These are phyloP conservation scores for Russula lepida DNA, from an alignment of 768 basidiomycete genomes.

Conservation along the genomic window DNA sequence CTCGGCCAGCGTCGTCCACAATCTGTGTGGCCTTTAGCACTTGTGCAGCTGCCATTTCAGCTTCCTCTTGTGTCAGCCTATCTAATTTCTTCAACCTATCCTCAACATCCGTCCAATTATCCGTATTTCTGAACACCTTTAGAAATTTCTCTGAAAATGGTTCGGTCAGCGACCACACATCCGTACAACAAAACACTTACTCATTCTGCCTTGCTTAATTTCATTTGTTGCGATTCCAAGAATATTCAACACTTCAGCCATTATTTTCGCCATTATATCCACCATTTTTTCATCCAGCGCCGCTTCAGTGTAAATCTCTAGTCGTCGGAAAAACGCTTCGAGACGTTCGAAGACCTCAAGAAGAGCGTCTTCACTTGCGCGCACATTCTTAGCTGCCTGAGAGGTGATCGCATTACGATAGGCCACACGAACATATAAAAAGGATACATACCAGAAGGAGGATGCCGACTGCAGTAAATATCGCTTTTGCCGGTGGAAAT, in stretches of 20 bases:
- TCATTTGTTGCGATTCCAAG: not conserved
- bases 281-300: not conserved
- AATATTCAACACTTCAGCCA: not conserved
- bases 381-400: not conserved
- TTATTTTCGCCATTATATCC: not conserved
- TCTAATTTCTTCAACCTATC: not conserved
- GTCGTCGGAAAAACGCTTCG: not conserved
- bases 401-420: not conserved
- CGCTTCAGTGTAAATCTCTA: not conserved
- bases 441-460: not conserved
- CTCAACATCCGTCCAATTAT: not conserved
- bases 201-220: not conserved
- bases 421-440: not conserved
- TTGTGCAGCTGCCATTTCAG: not conserved
- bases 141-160: not conserved
- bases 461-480: not conserved
- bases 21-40: not conserved
- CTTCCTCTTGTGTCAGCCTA: not conserved
- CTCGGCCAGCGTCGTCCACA: not conserved
- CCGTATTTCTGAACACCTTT: not conserved
- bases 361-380: not conserved
- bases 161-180: not conserved
- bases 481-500: not conserved
- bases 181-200: not conserved
- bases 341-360: not conserved